Evolutionary conservation across 1,284 basidiomycete species (phyloP).

Genomic region (Ustilago tritici): DNA sequence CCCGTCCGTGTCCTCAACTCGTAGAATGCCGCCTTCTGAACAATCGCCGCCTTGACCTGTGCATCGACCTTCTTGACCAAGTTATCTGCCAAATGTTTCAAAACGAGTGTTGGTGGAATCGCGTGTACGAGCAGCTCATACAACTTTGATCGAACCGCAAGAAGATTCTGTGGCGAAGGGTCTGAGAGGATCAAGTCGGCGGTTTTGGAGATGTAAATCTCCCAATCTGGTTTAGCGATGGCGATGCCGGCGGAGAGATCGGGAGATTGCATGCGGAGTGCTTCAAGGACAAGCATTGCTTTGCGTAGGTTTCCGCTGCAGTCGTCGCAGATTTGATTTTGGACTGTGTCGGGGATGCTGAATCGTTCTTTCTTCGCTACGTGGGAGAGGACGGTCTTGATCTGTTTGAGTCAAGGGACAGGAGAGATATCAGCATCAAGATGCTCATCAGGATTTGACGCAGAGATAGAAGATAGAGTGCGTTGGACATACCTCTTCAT

Average conservation of each 20-base stretch:
- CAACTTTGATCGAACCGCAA: constrained; percentile 90
- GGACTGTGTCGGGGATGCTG: constrained; percentile 80
- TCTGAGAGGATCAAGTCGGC: constrained; percentile 93
- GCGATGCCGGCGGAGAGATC: constrained; percentile 75
- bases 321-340: constrained; percentile 81
- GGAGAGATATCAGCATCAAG: neutral
- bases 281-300: constrained; percentile 92
- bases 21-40: constrained; percentile 82
- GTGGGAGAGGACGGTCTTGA: constrained; percentile 79
- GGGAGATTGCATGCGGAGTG: constrained; percentile 81
- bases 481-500: constrained; percentile 73
- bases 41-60: constrained; percentile 53
- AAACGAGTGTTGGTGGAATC: constrained; percentile 83
- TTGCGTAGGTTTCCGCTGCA: constrained; percentile 92
- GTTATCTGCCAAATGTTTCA: constrained; percentile 75
- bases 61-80: constrained; percentile 87
- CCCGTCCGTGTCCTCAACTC: constrained; percentile 64
- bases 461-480: neutral
- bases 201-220: constrained; percentile 93
- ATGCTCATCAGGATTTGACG: neutral
- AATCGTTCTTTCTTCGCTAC: constrained; percentile 88
- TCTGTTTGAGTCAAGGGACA: constrained; percentile 72
- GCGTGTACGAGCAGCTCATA: constrained; percentile 97
- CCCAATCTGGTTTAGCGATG: constrained; percentile 95
- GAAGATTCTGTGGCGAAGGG: constrained; percentile 88